phyloP scores from a whole-genome alignment of 2,329 filamentous ascomycete species.

The Talaromyces sp. region DNA sequence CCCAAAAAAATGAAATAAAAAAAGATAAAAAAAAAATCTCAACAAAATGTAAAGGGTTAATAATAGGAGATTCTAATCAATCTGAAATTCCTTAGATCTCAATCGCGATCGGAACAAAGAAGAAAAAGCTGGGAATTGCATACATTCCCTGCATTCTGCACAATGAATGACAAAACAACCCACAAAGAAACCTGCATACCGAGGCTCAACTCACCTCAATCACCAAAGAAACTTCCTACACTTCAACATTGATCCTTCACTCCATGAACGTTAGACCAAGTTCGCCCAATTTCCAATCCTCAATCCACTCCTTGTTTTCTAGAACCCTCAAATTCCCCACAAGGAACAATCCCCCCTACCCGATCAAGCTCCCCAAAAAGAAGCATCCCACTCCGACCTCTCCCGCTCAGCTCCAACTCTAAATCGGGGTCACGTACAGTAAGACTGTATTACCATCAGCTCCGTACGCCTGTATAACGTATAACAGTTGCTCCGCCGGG shows the following conservation, averaged over 20 bases:
- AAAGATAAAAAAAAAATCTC: background rate
- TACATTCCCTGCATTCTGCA: too few relatives aligned
- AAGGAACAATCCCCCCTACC: background rate
- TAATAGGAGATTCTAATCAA: background rate
- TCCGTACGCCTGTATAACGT: constrained; percentile 7
- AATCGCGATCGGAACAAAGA: background rate
- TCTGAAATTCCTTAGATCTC: background rate
- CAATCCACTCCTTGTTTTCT: too few relatives aligned
- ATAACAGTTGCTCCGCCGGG: constrained; percentile 3
- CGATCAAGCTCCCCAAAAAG: too few relatives aligned
- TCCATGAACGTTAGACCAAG: too few relatives aligned
- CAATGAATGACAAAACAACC: background rate
- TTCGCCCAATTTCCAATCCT: too few relatives aligned
- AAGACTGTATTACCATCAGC: constrained; percentile 5
- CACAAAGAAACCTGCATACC: constrained; percentile 1
- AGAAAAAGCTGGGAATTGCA: too few relatives aligned
- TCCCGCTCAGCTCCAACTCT: background rate
- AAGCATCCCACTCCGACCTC: background rate
- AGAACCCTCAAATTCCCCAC: background rate
- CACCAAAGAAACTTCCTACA: too few relatives aligned
- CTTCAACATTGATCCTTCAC: too few relatives aligned
- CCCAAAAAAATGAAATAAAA: background rate
- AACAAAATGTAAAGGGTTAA: background rate
- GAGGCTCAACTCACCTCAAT: background rate
- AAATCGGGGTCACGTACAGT: background rate